Base-by-base conservation (phyloP, 345 rosid species). In the Citrus hindsii region DNA sequence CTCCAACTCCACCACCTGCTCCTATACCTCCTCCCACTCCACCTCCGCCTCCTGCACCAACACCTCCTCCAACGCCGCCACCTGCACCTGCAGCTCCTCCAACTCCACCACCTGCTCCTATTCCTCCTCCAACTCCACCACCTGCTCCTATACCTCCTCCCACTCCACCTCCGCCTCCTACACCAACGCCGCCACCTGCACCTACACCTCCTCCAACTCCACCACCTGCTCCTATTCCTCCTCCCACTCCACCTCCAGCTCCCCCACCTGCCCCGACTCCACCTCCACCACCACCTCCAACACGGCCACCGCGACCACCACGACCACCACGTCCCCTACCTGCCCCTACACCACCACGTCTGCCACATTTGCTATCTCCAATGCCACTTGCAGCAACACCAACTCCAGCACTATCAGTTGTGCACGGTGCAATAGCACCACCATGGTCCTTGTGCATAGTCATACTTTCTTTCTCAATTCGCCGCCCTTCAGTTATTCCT, bases 401-500 rank as follows among this genome's bases (percentile, higher is more conserved):
- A 64, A 64, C 40, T 37, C 9, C 40, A 37, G 40, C 0, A 30
- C 68, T 12, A 64, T 6, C 9, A 33, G 40, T 35, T 18, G 40
- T 32, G 33, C 40, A 65, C 9, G 25, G 40, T 32, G 24, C 68
- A 7, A 32, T 37, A 33, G 24, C 40, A 65, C n/a, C 35, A 13
- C 37, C 73, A 6, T 6, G 59, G 35, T 46, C 35, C 5, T 46
- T 27, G 59, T 14, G 37, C 18, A 46, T 27, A 4, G 12, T 30
- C 16, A 16, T 18, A 16, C n/a, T 46, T 27, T 69, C 35, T 69
- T 51, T 9, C 59, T 46, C 37, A 40, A 25, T 25, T 69, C 37
- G 46, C 37, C 59, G n/a, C 22, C 73, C 73, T 46, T 30, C 24
- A n/a, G 73, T 18, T 46, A 69, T 69, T 46, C 59, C 73, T 46